Percentiles rank a stretch among this genome's conserved stretches.
phyloP scores from a whole-genome alignment of 169 alveolate genomes.

The Cryptosporidium xiaoi region DNA sequence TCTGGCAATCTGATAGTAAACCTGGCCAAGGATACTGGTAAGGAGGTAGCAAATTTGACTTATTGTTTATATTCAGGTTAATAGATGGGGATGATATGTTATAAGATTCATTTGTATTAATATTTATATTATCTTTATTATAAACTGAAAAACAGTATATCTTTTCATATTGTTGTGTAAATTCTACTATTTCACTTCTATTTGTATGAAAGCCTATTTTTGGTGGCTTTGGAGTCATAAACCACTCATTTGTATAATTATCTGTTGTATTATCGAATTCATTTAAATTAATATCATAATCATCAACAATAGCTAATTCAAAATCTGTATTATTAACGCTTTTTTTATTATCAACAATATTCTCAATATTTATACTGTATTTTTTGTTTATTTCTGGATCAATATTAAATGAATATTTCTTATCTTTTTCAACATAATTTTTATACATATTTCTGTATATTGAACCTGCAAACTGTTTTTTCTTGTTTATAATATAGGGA shows the following conservation, averaged over 20 bases:
- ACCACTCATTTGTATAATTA: slow-evolving; percentile 10
- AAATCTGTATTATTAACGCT: neutral
- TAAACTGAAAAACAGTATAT: slow-evolving; percentile 51
- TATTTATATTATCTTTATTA: neutral
- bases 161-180: slow-evolving; percentile 61
- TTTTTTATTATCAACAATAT: too few species aligned
- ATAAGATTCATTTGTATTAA: neutral
- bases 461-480: slow-evolving; percentile 63
- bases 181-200: slow-evolving; percentile 46
- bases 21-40: slow-evolving; percentile 74
- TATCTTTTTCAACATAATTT: slow-evolving; percentile 2
- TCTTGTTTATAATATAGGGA: slow-evolving; percentile 33
- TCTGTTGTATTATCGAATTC: neutral
- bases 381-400: neutral
- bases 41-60: slow-evolving; percentile 63
- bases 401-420: neutral
- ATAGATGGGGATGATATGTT: neutral
- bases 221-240: slow-evolving; percentile 58
- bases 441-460: slow-evolving; percentile 28
- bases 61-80: slow-evolving; percentile 24
- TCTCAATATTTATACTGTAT: neutral
- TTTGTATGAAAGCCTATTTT: slow-evolving; percentile 25
- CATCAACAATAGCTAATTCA: neutral
- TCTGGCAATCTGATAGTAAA: slow-evolving; percentile 45
- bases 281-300: slow-evolving; percentile 6